Evolutionary conservation across 805 yeast species (phyloP), one percentile per base, ranked within the genome.

Genomic region (Wickerhamiella alocasiicola): DNA sequence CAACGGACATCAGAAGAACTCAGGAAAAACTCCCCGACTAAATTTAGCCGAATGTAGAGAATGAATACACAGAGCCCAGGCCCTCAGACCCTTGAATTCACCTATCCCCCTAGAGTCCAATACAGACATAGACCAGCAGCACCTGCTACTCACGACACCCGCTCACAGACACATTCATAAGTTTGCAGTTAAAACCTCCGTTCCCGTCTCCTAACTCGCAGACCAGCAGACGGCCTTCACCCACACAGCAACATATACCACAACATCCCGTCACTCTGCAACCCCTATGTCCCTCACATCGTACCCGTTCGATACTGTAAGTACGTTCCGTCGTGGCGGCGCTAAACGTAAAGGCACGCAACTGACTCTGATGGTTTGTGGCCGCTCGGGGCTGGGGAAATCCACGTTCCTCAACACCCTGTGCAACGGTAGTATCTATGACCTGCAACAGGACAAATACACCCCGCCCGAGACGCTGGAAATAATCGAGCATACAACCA

Each of bases 371-470:
- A 70, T 81, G 72, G 74, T 81, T 11, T 71, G 76, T 40, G 94
- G 94, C 6, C 76, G 75, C 46, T 71, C 74, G 55, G 87, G 87
- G 3, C 66, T 76, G 2, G 93, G 94, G 2, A 79, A 81, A 51
- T 68, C 78, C 20, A 76, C 88, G 1, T 81, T 82, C 53, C 61
- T 82, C 53, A 78, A 78, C 57, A 71, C 81, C 35, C 64, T 81
- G 46, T 73, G 83, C 57, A 71, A 56, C 26, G 55, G 55, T 9
- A 46, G 46, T 18, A 44, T 54, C 13, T 17, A 33, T 19, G 29
- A 23, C 11, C 25, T 25, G 20, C 24, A 16, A 24, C 12, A 15
- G 19, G 27, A 15, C 19, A 24, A 19, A 6, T 11, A n/a, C 5
- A 18, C 11, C 39, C 17, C n/a, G 11, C 13, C n/a, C 15, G 9